Conservation (phyloP, 176 grass and related monocot genomes). For the Zoysia pacifica region DNA sequence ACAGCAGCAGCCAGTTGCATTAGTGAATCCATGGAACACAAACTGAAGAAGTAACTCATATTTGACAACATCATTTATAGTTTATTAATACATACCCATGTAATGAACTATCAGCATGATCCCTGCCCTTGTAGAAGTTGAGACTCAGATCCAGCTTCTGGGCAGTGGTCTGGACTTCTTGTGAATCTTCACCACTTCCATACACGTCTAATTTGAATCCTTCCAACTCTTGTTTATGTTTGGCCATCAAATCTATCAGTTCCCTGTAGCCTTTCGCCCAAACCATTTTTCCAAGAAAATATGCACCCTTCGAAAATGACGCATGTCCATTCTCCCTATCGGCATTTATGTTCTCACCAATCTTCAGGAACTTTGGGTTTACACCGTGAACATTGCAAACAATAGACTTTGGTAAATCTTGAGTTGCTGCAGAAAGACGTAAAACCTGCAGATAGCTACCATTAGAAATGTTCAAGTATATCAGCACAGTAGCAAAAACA, state of each 20-base stretch:
- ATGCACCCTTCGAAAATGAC: conserved; percentile 72
- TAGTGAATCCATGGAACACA: not conserved
- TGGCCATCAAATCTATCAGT: conserved; percentile 71
- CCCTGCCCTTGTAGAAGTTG: conserved; percentile 71
- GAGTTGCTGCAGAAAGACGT: conserved; percentile 72
- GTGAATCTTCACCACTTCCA: conserved; percentile 72
- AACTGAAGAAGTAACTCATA: not conserved
- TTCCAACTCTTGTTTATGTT: conserved; percentile 61
- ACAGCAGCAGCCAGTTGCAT: not conserved
- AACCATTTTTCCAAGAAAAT: conserved; percentile 90
- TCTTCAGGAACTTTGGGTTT: conserved; percentile 70
- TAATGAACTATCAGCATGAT: conserved; percentile 78
- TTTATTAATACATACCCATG: conserved; percentile 56
- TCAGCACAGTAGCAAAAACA: not conserved
- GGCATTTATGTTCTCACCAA: conserved; percentile 57
- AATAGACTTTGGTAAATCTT: conserved; percentile 73
- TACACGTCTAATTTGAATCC: conserved; percentile 76
- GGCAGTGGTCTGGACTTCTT: conserved; percentile 63
- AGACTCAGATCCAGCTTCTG: conserved; percentile 68
- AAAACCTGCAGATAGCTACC: conserved; percentile 49
- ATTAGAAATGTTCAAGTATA: conserved; percentile 19
- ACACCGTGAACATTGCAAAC: conserved; percentile 84
- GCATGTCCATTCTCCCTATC: conserved; percentile 50
- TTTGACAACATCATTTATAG: not conserved
- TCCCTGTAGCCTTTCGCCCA: conserved; percentile 84